phyloP scores from a whole-genome alignment of 2,329 filamentous ascomycete genomes.

The Aspergillus candidus region DNA sequence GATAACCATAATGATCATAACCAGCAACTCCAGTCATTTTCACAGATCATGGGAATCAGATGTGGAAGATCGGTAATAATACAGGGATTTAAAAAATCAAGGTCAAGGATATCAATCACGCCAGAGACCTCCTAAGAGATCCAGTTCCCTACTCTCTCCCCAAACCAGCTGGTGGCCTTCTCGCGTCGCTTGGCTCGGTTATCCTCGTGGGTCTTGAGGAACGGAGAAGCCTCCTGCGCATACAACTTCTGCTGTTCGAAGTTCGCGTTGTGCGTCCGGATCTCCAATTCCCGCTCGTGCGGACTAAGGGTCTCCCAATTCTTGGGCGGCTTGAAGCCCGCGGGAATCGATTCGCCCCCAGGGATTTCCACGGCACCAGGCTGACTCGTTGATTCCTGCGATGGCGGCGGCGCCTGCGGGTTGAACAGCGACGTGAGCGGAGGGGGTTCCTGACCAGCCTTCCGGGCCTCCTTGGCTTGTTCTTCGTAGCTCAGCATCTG shows the following conservation, averaged over 20 bases:
- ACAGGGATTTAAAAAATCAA: conserved; percentile 7
- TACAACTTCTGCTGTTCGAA: conserved; percentile 34
- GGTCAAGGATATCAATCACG: conserved; percentile 2
- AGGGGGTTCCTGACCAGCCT: conserved; percentile 38
- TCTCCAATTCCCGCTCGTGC: conserved; percentile 42
- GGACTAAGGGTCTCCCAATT: conserved; percentile 38
- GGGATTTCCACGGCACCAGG: conserved; percentile 28
- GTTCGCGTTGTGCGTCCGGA: conserved; percentile 34
- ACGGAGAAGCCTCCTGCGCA: conserved; percentile 29
- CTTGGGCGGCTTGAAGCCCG: conserved; percentile 32
- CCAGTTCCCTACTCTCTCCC: conserved; percentile 39
- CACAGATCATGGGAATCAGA: too few species aligned
- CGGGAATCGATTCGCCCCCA: conserved; percentile 31
- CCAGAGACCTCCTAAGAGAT: conserved; percentile 22
- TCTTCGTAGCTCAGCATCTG: conserved; percentile 78
- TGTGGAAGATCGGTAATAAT: conserved; percentile 6
- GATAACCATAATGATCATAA: too few species aligned
- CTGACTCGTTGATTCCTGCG: conserved; percentile 6
- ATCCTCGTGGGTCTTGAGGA: conserved; percentile 33
- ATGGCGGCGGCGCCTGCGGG: conserved; percentile 23
- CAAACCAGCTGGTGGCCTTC: conserved; percentile 38
- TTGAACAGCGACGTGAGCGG: conserved; percentile 42
- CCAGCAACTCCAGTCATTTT: too few species aligned
- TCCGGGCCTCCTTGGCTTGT: conserved; percentile 56
- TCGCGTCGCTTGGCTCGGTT: conserved; percentile 34